Evolutionary conservation across 257 asterid species (phyloP).

Genomic region (Scutellaria galericulata): DNA sequence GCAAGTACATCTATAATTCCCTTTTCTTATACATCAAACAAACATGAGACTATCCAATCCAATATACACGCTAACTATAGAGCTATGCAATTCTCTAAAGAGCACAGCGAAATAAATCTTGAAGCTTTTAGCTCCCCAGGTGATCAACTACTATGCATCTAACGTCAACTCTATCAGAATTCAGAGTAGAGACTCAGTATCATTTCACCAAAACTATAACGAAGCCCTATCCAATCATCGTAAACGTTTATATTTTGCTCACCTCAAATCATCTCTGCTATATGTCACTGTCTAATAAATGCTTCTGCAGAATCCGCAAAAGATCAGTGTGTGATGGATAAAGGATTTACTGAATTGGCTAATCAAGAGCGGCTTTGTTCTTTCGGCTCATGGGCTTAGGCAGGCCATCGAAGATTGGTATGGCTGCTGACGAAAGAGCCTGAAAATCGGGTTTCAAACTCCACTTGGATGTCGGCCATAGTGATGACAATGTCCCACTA

Average conservation of each 20-base stretch:
- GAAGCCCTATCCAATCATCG: neutral
- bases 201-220: constrained; percentile 14
- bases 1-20: constrained; percentile 34
- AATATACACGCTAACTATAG: constrained; percentile 24
- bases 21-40: constrained; percentile 22
- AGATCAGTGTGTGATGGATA: constrained; percentile 18
- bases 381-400: constrained; percentile 69
- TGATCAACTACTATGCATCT: constrained; percentile 29
- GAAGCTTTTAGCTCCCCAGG: constrained; percentile 26
- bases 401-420: constrained; percentile 84
- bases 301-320: constrained; percentile 29
- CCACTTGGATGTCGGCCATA: constrained; percentile 83
- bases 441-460: constrained; percentile 75
- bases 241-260: constrained; percentile 17
- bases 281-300: constrained; percentile 21
- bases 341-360: constrained; percentile 29
- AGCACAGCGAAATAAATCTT: constrained; percentile 19
- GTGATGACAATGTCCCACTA: constrained; percentile 51
- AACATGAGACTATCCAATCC: constrained; percentile 7
- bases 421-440: constrained; percentile 69
- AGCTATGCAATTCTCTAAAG: constrained; percentile 6
- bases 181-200: constrained; percentile 1
- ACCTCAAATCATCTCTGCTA: constrained; percentile 7
- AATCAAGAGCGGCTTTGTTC: constrained; percentile 80
- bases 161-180: constrained; percentile 20